Evolutionary conservation across 257 asterid species (phyloP).

Genomic region (Solanum tacnaense): DNA sequence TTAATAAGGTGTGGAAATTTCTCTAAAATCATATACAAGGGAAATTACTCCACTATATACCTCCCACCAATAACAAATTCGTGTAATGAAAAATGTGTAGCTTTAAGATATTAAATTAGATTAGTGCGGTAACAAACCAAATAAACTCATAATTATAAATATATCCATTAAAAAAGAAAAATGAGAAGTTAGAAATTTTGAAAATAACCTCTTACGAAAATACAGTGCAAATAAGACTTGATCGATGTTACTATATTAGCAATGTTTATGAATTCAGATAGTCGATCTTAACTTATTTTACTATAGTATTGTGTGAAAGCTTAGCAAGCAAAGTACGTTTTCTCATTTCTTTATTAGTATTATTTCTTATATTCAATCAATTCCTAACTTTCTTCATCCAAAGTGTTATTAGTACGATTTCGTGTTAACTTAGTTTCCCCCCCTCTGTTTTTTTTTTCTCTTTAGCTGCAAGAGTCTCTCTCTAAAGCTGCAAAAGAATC

Average conservation of each 20-base stretch:
- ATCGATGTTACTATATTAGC: background rate
- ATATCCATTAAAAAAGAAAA: too few species aligned
- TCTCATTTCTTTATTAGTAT: background rate
- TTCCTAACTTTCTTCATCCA: background rate
- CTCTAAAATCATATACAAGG: background rate
- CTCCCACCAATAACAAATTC: background rate
- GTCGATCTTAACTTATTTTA: background rate
- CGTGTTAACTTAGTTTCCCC: slow-evolving; percentile 36
- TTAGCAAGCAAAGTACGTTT: slow-evolving; percentile 24
- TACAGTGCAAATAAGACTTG: background rate
- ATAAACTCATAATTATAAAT: background rate
- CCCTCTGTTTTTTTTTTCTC: background rate
- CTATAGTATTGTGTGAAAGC: background rate
- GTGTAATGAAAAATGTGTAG: background rate
- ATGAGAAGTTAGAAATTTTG: too few species aligned
- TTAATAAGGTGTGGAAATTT: background rate
- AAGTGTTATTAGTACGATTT: slow-evolving; percentile 24
- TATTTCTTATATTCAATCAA: background rate
- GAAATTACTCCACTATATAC: background rate
- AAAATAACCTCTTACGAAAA: too few species aligned
- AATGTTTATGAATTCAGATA: background rate
- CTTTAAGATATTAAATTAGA: background rate
- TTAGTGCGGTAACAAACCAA: background rate
- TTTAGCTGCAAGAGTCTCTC: slow-evolving; percentile 8
- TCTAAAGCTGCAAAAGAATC: slow-evolving; percentile 45